Evolutionary conservation across 148 eudicot species (phyloP).

Genomic region (Camellia japonica): DNA sequence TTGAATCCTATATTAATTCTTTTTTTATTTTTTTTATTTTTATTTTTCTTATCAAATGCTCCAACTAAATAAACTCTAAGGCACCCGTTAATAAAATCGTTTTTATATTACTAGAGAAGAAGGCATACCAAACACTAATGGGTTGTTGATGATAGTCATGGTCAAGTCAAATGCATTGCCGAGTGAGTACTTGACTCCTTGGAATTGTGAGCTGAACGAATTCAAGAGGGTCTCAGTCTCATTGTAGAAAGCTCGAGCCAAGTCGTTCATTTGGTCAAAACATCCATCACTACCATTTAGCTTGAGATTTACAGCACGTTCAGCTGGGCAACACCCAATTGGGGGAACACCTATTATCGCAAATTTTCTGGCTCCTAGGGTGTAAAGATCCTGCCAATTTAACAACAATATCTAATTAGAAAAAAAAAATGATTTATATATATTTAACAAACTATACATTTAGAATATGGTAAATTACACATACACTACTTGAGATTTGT

Average conservation of each 20-base stretch:
- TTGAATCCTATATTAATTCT: too few species aligned
- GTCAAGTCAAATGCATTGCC: constrained; percentile 25
- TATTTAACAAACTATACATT: too few species aligned
- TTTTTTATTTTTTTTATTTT: too few species aligned
- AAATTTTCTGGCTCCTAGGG: constrained; percentile 32
- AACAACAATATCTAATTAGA: not conserved
- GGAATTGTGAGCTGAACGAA: constrained; percentile 16
- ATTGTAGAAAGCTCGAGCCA: constrained; percentile 15
- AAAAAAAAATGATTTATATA: not conserved
- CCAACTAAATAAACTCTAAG: too few species aligned
- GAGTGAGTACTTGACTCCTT: constrained; percentile 21
- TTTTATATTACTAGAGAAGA: not conserved
- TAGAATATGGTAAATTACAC: too few species aligned
- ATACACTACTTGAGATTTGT: too few species aligned
- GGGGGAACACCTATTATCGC: constrained; percentile 24
- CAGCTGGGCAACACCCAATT: constrained; percentile 26
- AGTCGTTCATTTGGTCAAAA: constrained; percentile 5
- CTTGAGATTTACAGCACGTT: not conserved
- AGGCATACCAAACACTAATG: constrained; percentile 14
- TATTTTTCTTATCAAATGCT: too few species aligned
- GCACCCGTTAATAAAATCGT: not conserved
- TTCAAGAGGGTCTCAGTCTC: not conserved
- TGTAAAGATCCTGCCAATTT: constrained; percentile 24
- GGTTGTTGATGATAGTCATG: constrained; percentile 19
- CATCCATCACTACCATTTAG: constrained; percentile 14